Evolutionary conservation across 768 basidiomycete species (phyloP).

Genomic region (Lactifluus echinatus): DNA sequence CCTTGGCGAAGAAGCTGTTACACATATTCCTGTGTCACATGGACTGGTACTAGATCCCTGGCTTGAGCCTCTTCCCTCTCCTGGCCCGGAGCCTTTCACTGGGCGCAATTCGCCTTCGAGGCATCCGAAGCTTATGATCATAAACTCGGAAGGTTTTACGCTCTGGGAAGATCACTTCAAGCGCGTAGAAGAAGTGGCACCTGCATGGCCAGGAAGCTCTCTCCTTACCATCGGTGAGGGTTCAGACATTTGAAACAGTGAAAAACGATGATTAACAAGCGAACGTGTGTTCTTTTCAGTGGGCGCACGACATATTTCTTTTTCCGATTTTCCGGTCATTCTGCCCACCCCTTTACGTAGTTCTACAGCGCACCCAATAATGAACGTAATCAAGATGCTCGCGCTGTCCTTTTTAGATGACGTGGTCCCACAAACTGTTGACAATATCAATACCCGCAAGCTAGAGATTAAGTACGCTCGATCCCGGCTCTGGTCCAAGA

Average conservation of each 20-base stretch:
- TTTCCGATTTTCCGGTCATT: constrained; percentile 25
- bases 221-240: constrained; percentile 15
- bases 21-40: constrained; percentile 44
- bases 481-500: constrained; percentile 8
- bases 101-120: constrained; percentile 11
- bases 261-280: not conserved
- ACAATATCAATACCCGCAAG: constrained; percentile 7
- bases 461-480: constrained; percentile 12
- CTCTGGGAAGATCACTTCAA: constrained; percentile 71
- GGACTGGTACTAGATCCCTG: constrained; percentile 74
- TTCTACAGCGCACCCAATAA: constrained; percentile 11
- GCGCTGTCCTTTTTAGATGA: constrained; percentile 22
- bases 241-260: not conserved
- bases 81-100: constrained; percentile 34
- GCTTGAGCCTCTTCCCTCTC: constrained; percentile 65
- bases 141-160: constrained; percentile 73
- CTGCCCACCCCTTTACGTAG: constrained; percentile 14
- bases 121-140: constrained; percentile 39
- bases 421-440: constrained; percentile 13
- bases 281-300: constrained; percentile 10
- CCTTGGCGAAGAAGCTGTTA: constrained; percentile 28
- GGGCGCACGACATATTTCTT: constrained; percentile 23
- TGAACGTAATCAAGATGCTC: constrained; percentile 20
- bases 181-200: constrained; percentile 44
- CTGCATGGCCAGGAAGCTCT: constrained; percentile 31